Conservation (phyloP, 2,329 filamentous ascomycete genomes). For the Rugonectria rugulosa region DNA sequence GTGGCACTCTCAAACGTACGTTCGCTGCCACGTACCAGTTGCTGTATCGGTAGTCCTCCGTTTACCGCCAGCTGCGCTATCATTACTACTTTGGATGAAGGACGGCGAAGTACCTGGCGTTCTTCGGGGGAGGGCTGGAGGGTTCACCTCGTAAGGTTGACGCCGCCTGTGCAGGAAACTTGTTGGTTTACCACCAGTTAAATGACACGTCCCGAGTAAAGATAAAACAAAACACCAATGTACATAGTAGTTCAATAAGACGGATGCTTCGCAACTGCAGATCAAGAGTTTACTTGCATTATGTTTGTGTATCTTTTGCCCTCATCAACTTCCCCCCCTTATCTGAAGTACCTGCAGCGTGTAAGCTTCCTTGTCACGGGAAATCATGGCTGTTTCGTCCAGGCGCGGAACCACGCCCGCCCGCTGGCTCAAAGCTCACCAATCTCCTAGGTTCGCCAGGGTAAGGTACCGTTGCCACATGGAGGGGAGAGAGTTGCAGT, state of each 20-base stretch:
- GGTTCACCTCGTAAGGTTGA: not conserved
- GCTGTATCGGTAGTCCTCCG: no score
- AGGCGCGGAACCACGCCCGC: constrained; percentile 28
- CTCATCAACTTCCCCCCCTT: not conserved
- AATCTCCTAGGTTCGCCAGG: not conserved
- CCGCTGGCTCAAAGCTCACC: not conserved
- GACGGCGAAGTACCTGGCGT: not conserved
- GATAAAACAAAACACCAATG: constrained; percentile 14
- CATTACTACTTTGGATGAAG: not conserved
- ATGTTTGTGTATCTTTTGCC: not conserved
- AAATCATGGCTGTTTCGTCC: constrained; percentile 5
- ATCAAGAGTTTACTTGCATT: not conserved
- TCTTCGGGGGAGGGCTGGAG: not conserved
- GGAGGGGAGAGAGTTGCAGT: no score
- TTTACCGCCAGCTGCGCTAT: no score
- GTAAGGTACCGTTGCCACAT: no score
- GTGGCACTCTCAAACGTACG: constrained; percentile 16
- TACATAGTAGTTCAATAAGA: not conserved
- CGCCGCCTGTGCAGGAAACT: not conserved
- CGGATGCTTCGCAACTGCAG: no score
- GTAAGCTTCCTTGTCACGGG: constrained; percentile 1
- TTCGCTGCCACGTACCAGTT: constrained; percentile 4
- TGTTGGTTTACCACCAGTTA: constrained; percentile 1
- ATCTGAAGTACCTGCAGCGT: not conserved
- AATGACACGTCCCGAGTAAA: constrained; percentile 7